These are phyloP conservation scores for Brassica incana DNA, from an alignment of 345 rosid genomes.

Conservation along the genomic window DNA sequence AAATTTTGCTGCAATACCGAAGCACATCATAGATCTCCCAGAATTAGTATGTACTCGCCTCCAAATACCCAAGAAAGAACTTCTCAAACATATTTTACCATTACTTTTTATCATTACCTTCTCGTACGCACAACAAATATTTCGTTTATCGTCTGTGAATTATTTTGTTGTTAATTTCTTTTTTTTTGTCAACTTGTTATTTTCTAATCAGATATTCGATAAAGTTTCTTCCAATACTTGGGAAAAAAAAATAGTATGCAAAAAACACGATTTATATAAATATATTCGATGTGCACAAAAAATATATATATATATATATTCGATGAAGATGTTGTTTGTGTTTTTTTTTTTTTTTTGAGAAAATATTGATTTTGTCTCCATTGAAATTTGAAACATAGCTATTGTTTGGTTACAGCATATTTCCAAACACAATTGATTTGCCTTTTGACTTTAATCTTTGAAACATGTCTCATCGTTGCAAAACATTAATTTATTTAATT, in stretches of 20 bases:
- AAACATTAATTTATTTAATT: slow-evolving; percentile 34
- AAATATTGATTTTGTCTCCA: slow-evolving; percentile 30
- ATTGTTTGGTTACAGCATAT: slow-evolving; percentile 39
- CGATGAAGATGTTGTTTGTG: slow-evolving; percentile 13
- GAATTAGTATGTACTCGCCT: not conserved
- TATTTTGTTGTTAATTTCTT: not conserved
- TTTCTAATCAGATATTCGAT: not conserved
- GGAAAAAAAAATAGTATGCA: too few relatives aligned
- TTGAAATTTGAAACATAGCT: slow-evolving; percentile 31
- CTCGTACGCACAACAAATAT: not conserved
- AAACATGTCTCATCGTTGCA: slow-evolving; percentile 41
- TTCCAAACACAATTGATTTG: slow-evolving; percentile 26
- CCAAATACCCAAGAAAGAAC: not conserved
- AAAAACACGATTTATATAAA: too few relatives aligned
- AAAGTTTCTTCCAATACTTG: too few relatives aligned
- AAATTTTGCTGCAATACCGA: not conserved
- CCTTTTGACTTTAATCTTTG: slow-evolving; percentile 35
- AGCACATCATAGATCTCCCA: not conserved
- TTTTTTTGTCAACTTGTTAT: not conserved
- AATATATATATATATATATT: not conserved
- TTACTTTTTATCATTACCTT: not conserved
- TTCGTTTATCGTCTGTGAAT: not conserved
- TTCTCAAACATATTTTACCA: not conserved
- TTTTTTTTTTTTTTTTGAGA: slow-evolving; percentile 29
- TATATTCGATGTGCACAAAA: too few relatives aligned